A percentile compares a stretch with the other conserved stretches of the same genome.
phyloP scores from a whole-genome alignment of 2,329 filamentous ascomycete genomes.

The Colletotrichum scovillei region DNA sequence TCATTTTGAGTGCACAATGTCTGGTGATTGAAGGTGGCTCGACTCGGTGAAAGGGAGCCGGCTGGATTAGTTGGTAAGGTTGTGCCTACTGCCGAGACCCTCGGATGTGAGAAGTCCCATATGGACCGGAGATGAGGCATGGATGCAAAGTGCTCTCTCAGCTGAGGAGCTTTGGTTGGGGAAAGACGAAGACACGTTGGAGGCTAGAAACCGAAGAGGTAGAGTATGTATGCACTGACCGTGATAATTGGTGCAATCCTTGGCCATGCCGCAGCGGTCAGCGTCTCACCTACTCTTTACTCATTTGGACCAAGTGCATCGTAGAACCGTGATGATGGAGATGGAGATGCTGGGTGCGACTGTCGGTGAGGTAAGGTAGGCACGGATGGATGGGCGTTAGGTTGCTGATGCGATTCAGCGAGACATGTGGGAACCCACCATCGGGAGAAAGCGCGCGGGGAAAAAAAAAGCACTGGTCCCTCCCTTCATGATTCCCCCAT shows the following conservation, averaged over 20 bases:
- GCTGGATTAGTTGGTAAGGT: neutral
- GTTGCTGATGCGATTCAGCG: constrained; percentile 14
- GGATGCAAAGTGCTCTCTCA: neutral
- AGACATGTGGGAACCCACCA: constrained; percentile 24
- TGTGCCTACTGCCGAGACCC: constrained; percentile 19
- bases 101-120: neutral
- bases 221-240: constrained; percentile 20
- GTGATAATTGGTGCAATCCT: neutral
- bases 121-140: constrained; percentile 4
- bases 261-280: neutral
- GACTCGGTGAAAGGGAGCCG: neutral
- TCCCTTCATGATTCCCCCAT: constrained; percentile 27
- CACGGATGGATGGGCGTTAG: neutral
- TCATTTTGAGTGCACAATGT: neutral
- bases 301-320: constrained; percentile 4
- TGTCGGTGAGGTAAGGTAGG: neutral
- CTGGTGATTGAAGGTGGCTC: neutral
- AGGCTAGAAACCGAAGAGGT: neutral
- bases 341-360: neutral
- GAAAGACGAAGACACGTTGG: neutral
- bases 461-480: constrained; percentile 30
- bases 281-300: neutral
- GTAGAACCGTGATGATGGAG: neutral
- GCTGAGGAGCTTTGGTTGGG: neutral
- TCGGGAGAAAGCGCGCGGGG: constrained; percentile 6